phyloP scores from a whole-genome alignment of 2,329 filamentous ascomycete species.

The Catunica adiposa region DNA sequence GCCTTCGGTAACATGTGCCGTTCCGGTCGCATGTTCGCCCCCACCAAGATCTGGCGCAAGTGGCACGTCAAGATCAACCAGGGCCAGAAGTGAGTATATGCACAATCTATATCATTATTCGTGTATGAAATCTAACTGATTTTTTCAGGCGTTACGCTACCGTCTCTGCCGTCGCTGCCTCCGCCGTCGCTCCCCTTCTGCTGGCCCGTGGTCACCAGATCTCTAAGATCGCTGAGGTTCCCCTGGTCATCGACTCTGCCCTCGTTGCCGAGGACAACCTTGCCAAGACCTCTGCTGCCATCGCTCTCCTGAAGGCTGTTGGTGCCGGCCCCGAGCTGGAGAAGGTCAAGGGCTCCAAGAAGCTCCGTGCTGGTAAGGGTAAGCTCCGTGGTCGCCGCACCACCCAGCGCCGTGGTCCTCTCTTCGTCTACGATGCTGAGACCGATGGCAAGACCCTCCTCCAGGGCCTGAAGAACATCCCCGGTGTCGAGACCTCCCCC shows the following conservation, averaged over 20 bases:
- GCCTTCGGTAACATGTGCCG: constrained; percentile 99
- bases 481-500: constrained; percentile 90
- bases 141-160: constrained; percentile 86
- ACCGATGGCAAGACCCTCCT: constrained; percentile 89
- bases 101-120: neutral
- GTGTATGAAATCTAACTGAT: constrained; percentile 17
- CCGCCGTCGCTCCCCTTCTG: constrained; percentile 84
- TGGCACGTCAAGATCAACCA: constrained; percentile 99
- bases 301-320: constrained; percentile 75
- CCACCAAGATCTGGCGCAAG: constrained; percentile 99
- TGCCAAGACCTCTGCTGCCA: constrained; percentile 75
- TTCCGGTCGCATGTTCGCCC: constrained; percentile 99
- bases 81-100: constrained; percentile 66
- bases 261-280: constrained; percentile 66
- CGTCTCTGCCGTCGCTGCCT: constrained; percentile 91
- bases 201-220: constrained; percentile 95
- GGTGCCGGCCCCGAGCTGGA: constrained; percentile 81
- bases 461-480: constrained; percentile 94
- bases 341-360: constrained; percentile 93
- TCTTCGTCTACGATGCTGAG: constrained; percentile 94
- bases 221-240: constrained; percentile 82
- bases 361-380: constrained; percentile 96
- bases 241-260: constrained; percentile 84
- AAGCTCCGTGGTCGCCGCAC: constrained; percentile 94
- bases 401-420: constrained; percentile 92